phyloP scores from a whole-genome alignment of 805 yeast genomes.

The Ogataea corticis region DNA sequence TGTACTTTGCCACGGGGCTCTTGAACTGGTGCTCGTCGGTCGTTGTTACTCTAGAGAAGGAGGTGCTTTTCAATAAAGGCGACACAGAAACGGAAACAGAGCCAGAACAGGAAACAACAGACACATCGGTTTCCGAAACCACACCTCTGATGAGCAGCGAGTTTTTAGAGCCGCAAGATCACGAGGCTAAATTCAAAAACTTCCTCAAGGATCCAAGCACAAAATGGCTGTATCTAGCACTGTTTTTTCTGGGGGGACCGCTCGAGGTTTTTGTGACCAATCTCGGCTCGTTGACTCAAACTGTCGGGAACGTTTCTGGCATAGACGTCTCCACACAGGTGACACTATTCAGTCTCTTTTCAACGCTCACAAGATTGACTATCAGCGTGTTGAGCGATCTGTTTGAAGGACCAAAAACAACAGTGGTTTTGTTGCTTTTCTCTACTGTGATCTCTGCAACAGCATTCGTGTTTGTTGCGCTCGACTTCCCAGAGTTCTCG shows the following conservation, averaged over 20 bases:
- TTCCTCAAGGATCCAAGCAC: conserved; percentile 56
- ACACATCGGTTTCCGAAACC: conserved; percentile 24
- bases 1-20: conserved; percentile 57
- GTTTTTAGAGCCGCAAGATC: conserved; percentile 29
- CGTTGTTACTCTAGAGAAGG: conserved; percentile 59
- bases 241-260: conserved; percentile 75
- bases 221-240: conserved; percentile 59
- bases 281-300: conserved; percentile 65
- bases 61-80: conserved; percentile 38
- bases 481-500: conserved; percentile 11
- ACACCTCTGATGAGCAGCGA: conserved; percentile 35
- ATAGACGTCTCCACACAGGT: conserved; percentile 19
- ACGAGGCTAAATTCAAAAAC: conserved; percentile 26
- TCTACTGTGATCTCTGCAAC: conserved; percentile 10
- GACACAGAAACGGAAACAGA: neutral
- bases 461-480: conserved; percentile 15
- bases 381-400: conserved; percentile 23
- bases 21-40: conserved; percentile 66
- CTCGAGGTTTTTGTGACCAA: conserved; percentile 82
- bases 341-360: conserved; percentile 25
- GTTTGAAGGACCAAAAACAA: conserved; percentile 8
- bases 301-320: conserved; percentile 30
- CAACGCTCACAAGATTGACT: conserved; percentile 30
- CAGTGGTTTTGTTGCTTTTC: conserved; percentile 7
- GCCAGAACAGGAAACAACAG: conserved; percentile 15